Conservation (phyloP, 139 green algal genomes). For the Coccomyxa sp. region DNA sequence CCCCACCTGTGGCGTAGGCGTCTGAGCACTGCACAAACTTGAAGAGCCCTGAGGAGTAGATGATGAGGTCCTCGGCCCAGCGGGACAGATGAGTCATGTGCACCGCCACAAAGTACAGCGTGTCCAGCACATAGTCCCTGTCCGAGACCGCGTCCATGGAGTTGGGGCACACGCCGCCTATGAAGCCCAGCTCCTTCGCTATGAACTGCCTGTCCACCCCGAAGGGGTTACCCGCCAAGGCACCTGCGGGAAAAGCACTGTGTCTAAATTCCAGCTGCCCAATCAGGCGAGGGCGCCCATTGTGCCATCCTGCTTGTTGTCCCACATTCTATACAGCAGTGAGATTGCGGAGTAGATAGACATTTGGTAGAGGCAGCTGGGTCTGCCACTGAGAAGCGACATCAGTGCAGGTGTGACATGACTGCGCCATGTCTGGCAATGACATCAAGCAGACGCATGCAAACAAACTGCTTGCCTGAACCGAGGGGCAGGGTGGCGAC, state of each 20-base stretch:
- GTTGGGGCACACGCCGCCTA: constrained; percentile 80
- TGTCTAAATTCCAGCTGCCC: neutral
- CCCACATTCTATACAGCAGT: no score
- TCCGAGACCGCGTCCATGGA: constrained; percentile 96
- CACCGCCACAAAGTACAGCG: constrained; percentile 77
- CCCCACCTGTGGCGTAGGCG: constrained; percentile 82
- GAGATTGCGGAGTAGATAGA: no score
- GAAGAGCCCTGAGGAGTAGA: constrained; percentile 88
- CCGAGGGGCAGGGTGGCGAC: constrained; percentile 88
- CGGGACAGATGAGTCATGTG: constrained; percentile 84
- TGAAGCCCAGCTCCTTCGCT: constrained; percentile 72
- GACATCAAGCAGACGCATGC: no score
- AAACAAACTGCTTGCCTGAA: constrained; percentile 52
- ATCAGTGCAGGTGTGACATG: no score
- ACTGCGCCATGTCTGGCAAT: no score
- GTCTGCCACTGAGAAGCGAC: no score
- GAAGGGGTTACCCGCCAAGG: constrained; percentile 95
- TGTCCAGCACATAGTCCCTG: constrained; percentile 94
- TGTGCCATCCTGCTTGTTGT: no score
- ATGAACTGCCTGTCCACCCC: constrained; percentile 80
- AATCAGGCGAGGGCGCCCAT: no score
- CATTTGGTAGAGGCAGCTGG: no score
- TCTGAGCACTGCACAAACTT: constrained; percentile 90
- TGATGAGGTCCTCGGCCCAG: constrained; percentile 95
- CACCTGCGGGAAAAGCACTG: constrained; percentile 43